Evolutionary conservation across 2,329 filamentous ascomycete genomes (phyloP).

Genomic region (Aspergillus caelatus): DNA sequence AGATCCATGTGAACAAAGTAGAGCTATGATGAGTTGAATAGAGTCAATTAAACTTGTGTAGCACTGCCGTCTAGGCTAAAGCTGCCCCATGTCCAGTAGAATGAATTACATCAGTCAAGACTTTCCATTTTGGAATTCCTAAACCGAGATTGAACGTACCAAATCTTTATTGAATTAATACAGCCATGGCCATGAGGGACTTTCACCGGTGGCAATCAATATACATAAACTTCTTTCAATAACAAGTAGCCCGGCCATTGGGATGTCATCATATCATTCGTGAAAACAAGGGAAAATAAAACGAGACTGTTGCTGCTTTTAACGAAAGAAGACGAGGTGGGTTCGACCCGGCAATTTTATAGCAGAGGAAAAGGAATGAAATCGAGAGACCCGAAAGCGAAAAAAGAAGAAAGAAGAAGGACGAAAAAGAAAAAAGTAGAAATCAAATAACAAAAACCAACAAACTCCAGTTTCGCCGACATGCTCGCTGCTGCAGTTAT

Average conservation of each 20-base stretch:
- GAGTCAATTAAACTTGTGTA: background rate
- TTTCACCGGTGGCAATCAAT: constrained; percentile 26
- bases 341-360: constrained; percentile 9
- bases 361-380: constrained; percentile 18
- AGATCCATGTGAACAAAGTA: background rate
- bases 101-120: background rate
- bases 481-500: constrained; percentile 14
- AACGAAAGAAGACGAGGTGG: constrained; percentile 9
- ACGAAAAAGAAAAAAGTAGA: constrained; percentile 7
- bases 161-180: constrained; percentile 32
- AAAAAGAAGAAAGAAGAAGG: constrained; percentile 14
- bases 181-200: constrained; percentile 27
- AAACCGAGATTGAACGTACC: constrained; percentile 13
- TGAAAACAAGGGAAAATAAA: constrained; percentile 1
- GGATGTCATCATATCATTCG: constrained; percentile 14
- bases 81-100: background rate
- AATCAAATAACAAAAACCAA: background rate
- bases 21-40: background rate
- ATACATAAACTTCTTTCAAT: constrained; percentile 28
- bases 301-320: background rate
- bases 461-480: constrained; percentile 29
- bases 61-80: background rate
- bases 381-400: constrained; percentile 19
- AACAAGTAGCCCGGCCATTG: constrained; percentile 16
- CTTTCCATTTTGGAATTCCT: background rate